These are phyloP conservation scores for Saccharomyces mikatae DNA, from an alignment of 805 yeast genomes.

Conservation along the genomic window DNA sequence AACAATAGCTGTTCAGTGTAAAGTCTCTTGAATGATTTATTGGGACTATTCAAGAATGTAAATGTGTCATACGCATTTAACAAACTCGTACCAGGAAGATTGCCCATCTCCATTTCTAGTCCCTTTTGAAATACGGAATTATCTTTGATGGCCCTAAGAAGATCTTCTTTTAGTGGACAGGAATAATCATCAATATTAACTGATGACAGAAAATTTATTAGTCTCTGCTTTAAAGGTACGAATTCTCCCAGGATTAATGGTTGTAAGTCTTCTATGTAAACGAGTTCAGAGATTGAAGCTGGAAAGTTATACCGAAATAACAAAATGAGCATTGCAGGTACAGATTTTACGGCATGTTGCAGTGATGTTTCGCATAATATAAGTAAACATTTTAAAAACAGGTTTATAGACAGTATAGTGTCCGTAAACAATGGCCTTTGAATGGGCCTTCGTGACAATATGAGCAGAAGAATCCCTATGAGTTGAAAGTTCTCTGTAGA, in stretches of 20 bases:
- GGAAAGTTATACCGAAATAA: background rate
- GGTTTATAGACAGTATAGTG: background rate
- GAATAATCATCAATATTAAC: slow-evolving; percentile 10
- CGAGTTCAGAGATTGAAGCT: background rate
- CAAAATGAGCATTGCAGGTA: background rate
- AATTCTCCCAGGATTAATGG: slow-evolving; percentile 9
- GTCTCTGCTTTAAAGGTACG: slow-evolving; percentile 8
- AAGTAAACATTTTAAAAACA: background rate
- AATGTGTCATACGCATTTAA: slow-evolving; percentile 47
- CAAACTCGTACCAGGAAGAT: slow-evolving; percentile 16
- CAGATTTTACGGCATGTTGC: background rate
- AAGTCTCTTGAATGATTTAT: slow-evolving; percentile 51
- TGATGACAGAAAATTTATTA: slow-evolving; percentile 6
- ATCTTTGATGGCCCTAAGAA: slow-evolving; percentile 1
- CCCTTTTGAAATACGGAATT: background rate
- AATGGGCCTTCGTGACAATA: background rate
- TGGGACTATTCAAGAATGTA: slow-evolving; percentile 47
- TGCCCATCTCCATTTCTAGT: slow-evolving; percentile 5
- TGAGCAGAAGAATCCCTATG: background rate
- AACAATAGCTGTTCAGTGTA: slow-evolving; percentile 60
- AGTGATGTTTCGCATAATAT: background rate
- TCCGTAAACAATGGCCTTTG: background rate
- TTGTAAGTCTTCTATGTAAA: slow-evolving; percentile 4
- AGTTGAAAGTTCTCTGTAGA: background rate
- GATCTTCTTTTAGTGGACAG: slow-evolving; percentile 4